Evolutionary conservation across 257 asterid genomes (phyloP), one percentile per base, ranked within the genome.

Genomic region (Nicotiana sylvestris): DNA sequence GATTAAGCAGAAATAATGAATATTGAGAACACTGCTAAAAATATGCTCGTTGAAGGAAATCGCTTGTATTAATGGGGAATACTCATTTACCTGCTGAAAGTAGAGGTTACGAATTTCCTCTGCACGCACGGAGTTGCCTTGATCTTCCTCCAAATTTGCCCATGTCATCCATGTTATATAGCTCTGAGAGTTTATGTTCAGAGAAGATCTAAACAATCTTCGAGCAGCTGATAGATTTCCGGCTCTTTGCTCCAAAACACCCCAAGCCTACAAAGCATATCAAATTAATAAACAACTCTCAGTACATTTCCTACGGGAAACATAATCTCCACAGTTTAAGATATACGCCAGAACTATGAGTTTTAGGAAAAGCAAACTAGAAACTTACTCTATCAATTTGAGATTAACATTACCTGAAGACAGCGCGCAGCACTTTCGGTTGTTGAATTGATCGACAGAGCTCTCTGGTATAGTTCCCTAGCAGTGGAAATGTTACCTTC

Each of bases 91-190:
- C 98, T 96, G 98, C 66, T 94, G 99, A 86, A 94, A 93, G 85
- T 94, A 96, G 77, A 94, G 94, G 87, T 94, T 87, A 9, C 99
- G 98, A 53, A 96, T 96, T 86, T 96, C 99, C 65, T 96, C 97
- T 13, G 98, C 98, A 5, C 97, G 97, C 12, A 88, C 84, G 51
- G 94, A 76, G 83, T 96, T 93, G 53, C 99, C 98, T 85, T 94
- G 99, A 51, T 94, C 98, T 90, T 96, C 98, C 83, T 96, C 99
- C 43, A 96, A 62, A 84, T 96, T 86, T 0, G 99, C 99, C 99
- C 99, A 96, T 16, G 99, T 93, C 99, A 93, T 96, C 99, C 99
- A 96, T 17, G 98, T 96, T 8, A 96, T 86, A 65, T 90, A 96
- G 97, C 99, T 96, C 84, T 94, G 99, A 43, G 99, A 96, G 82